phyloP scores from a whole-genome alignment of 1,284 basidiomycete species.

The Schizophyllum amplum region DNA sequence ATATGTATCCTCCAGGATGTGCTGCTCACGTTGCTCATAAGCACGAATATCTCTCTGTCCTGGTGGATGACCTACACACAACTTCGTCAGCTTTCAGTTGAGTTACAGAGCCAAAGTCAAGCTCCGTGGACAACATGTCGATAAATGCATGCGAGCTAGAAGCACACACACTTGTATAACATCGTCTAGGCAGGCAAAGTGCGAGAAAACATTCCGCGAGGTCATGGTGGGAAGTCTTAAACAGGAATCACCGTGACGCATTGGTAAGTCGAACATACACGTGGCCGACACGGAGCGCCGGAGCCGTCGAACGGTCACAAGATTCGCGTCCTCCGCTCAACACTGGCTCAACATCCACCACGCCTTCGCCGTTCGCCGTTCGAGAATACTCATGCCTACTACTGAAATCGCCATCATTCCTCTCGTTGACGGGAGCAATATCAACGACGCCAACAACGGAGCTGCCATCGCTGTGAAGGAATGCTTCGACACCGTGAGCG shows the following conservation, averaged over 20 bases:
- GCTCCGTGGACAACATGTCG: too few relatives aligned
- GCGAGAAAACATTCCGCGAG: not conserved
- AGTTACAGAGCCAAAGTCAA: too few relatives aligned
- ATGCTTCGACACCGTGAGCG: not conserved
- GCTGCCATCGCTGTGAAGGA: not conserved
- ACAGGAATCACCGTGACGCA: too few relatives aligned
- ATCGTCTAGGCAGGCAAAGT: not conserved
- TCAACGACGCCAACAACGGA: not conserved
- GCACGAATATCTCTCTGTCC: not conserved
- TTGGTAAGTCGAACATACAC: too few relatives aligned
- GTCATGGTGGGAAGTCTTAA: too few relatives aligned
- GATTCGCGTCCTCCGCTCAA: too few relatives aligned
- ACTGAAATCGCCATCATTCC: not conserved
- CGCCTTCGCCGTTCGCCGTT: not conserved
- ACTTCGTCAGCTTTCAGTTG: too few relatives aligned
- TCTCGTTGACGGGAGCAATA: not conserved
- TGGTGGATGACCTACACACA: not conserved
- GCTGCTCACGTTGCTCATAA: not conserved
- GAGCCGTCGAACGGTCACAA: too few relatives aligned
- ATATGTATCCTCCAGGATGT: not conserved
- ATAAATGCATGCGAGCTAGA: too few relatives aligned
- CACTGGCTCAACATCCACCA: too few relatives aligned
- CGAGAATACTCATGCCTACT: not conserved
- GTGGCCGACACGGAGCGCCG: too few relatives aligned
- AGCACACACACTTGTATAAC: not conserved